Base-by-base conservation (phyloP, 371 early-diverging fungal genomes). In the Lichtheimia ramosa region DNA sequence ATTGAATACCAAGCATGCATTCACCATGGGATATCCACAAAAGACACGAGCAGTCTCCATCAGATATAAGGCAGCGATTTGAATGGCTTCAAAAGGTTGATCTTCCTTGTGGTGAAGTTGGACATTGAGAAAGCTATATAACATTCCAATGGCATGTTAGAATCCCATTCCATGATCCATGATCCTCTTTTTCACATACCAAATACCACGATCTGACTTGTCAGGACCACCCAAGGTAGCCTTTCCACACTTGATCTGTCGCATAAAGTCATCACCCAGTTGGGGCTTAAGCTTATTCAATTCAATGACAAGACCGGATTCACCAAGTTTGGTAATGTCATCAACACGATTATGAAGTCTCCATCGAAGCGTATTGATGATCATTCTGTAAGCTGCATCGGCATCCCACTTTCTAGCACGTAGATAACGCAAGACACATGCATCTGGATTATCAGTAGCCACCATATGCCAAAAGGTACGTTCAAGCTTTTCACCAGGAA, bases 1-100 rank as follows among this genome's bases (percentile, higher is more conserved):
- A 68, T 96, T 93, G 69, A 95, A 94, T 41, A 96, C 83, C 34
- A 94, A 74, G 57, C 88, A 86, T 14, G 82, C 89, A 15, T 88
- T 83, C 64, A 94, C 96, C 49, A 87, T 76, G 3, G 93, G 91
- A n/a, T 84, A 76, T 24, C 75, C 67, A 25, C 92, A 81, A 49
- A 93, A 65, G 62, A 87, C 69, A 24, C 96, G 88, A 50, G 87
- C 84, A 8, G 89, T 85, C 63, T 96, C 96, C 90, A 96, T 89
- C 60, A 88, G 70, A 64, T 84, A 91, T 58, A 94, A 78, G 20
- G 90, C 79, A 59, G 85, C 76, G 18, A 81, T 65, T 48, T 87
- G 77, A 18, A 87, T 59, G 6, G 74, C 70, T 60, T 85, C 86
- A 40, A 69, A 48, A 25, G 78, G 75, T 58, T 86, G 85, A 24